A percentile compares a stretch with the other conserved stretches of the same genome.
These are phyloP conservation scores for Calycina herbarum DNA, from an alignment of 2,329 filamentous ascomycete species.

Conservation along the genomic window DNA sequence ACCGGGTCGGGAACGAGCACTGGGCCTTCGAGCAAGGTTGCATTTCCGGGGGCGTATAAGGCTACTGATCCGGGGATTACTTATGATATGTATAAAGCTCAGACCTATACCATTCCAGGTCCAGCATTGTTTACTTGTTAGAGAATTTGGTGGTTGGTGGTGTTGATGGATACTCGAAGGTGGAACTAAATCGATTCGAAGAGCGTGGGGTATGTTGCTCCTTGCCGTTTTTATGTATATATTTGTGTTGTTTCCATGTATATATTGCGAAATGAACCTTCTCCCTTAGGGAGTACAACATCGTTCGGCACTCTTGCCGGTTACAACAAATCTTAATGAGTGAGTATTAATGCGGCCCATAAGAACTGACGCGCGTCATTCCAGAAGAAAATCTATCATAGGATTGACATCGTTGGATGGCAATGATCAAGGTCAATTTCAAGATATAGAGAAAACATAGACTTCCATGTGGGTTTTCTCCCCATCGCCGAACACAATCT, in stretches of 20 bases:
- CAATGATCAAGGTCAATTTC: no score
- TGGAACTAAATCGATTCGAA: not conserved
- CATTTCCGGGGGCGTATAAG: constrained; percentile 39
- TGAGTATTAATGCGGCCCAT: no score
- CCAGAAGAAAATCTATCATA: no score
- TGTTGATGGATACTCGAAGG: not conserved
- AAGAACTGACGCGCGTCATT: no score
- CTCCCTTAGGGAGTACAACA: not conserved
- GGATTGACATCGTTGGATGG: no score
- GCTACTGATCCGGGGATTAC: constrained; percentile 37
- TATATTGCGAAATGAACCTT: not conserved
- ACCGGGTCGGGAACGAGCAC: constrained; percentile 42
- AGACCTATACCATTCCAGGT: constrained; percentile 48
- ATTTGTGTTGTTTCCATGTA: not conserved
- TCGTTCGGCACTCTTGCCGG: no score
- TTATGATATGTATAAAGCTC: constrained; percentile 35
- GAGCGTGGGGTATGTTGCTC: no score
- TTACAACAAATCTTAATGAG: no score
- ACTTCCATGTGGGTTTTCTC: no score
- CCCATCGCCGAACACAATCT: not conserved
- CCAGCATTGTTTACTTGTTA: constrained; percentile 51
- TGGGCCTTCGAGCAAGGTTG: constrained; percentile 34
- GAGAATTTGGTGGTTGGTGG: not conserved
- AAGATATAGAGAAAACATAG: no score
- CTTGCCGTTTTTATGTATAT: not conserved